Evolutionary conservation across 2,329 filamentous ascomycete species (phyloP).

Genomic region (Aspergillus calidoustus): DNA sequence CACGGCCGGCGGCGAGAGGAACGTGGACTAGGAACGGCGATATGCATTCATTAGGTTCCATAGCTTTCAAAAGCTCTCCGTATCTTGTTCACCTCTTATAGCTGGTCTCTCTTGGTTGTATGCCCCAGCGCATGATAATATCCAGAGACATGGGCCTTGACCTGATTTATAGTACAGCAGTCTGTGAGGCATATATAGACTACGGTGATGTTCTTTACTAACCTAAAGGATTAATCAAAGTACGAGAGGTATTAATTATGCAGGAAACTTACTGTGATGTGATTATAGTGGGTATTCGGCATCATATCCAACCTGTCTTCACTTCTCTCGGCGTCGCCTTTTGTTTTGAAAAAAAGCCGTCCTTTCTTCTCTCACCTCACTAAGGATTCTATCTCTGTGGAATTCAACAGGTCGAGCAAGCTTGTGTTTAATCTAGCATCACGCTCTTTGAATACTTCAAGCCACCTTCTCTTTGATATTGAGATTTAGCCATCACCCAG

Average conservation of each 20-base stretch:
- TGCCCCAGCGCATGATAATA: background rate
- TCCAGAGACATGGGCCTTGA: background rate
- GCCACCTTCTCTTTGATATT: background rate
- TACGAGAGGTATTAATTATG: background rate
- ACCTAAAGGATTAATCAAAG: background rate
- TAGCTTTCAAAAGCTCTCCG: background rate
- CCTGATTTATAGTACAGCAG: background rate
- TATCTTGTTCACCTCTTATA: background rate
- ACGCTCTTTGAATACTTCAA: background rate
- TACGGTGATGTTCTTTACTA: background rate
- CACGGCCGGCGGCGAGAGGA: background rate
- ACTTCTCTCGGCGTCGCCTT: conserved; percentile 4
- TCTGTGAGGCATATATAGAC: background rate
- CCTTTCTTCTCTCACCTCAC: background rate
- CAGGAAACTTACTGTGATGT: background rate
- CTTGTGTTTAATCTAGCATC: conserved; percentile 10
- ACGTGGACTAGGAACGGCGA: background rate
- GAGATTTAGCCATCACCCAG: background rate
- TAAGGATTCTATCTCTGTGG: background rate
- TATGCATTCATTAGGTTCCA: background rate
- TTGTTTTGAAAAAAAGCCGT: background rate
- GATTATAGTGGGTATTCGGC: background rate
- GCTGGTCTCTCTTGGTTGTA: background rate
- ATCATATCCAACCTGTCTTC: background rate
- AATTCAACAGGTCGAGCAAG: background rate